Conservation (phyloP, 2,329 filamentous ascomycete genomes). For the Aspergillus fumigatus region DNA sequence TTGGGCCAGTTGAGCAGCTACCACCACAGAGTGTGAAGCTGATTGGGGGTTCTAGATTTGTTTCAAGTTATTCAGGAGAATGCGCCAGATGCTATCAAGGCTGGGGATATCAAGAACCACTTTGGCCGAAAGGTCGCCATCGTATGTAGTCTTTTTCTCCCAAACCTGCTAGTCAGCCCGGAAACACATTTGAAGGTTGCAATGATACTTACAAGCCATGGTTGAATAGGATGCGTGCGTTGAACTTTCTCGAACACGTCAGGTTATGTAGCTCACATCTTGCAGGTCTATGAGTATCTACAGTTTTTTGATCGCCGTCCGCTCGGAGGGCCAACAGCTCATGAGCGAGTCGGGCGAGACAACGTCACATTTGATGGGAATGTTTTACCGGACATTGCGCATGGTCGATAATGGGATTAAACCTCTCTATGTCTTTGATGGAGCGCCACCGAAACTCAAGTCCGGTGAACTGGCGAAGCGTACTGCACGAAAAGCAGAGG, state of each 20-base stretch:
- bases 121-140: conserved; percentile 98
- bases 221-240: conserved; percentile 53
- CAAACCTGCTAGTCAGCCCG: background rate
- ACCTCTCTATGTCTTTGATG: conserved; percentile 96
- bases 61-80: conserved; percentile 84
- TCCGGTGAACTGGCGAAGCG: conserved; percentile 95
- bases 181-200: conserved; percentile 3
- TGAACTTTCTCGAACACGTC: background rate
- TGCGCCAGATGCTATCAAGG: conserved; percentile 91
- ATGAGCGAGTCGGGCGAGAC: conserved; percentile 94
- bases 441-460: conserved; percentile 93
- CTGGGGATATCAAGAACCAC: conserved; percentile 97
- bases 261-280: conserved; percentile 14
- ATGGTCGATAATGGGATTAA: conserved; percentile 99
- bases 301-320: conserved; percentile 95
- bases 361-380: conserved; percentile 96
- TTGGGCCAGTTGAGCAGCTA: conserved; percentile 42
- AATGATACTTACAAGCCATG: background rate
- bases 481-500: conserved; percentile 90
- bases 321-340: conserved; percentile 92
- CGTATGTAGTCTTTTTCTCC: conserved; percentile 52
- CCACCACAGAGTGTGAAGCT: conserved; percentile 49
- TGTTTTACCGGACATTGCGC: conserved; percentile 97
- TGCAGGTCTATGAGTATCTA: conserved; percentile 94
- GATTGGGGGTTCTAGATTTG: conserved; percentile 49